phyloP scores from a whole-genome alignment of 176 grass and related monocot species.

The Musa acuminata region DNA sequence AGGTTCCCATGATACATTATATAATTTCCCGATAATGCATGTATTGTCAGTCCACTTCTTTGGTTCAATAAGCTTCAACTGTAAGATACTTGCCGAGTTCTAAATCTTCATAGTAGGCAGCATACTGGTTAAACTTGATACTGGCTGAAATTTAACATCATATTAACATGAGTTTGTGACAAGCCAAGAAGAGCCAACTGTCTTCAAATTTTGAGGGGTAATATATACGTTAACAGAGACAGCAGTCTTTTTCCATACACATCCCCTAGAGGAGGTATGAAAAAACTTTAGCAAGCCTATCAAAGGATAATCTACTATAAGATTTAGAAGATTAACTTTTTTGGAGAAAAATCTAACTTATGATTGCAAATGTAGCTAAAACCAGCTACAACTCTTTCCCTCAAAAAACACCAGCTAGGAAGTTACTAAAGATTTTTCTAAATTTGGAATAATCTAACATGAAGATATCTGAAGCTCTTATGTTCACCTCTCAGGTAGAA shows the following conservation, averaged over 20 bases:
- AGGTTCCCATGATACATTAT: background rate
- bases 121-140: background rate
- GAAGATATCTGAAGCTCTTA: no score
- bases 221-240: background rate
- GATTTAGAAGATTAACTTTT: no score
- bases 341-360: no score
- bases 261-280: no score
- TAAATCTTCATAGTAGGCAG: background rate
- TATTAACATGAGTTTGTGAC: background rate
- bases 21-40: background rate
- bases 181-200: background rate
- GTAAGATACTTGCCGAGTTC: background rate
- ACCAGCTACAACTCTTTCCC: no score
- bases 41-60: background rate
- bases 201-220: background rate
- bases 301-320: no score
- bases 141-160: background rate
- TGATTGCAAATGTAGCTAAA: no score
- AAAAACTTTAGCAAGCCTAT: no score
- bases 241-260: background rate
- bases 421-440: no score
- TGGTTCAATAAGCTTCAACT: background rate
- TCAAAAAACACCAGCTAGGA: no score
- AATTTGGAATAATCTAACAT: no score
- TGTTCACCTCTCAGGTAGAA: no score